These are phyloP conservation scores for Linum trigynum DNA, from an alignment of 345 rosid species.

Conservation along the genomic window DNA sequence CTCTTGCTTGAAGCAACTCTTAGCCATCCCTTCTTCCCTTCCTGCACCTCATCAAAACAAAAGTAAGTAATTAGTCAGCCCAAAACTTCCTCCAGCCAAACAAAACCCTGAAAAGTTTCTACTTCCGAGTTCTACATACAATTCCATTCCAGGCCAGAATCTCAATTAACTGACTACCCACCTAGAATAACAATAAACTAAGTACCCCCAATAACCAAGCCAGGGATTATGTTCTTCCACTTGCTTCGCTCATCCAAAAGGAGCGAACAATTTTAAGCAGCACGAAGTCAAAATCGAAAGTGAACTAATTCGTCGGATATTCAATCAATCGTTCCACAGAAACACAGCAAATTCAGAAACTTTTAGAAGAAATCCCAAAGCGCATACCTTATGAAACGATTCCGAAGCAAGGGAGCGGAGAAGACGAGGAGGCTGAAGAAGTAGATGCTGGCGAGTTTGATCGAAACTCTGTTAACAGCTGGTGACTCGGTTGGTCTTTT, in stretches of 20 bases:
- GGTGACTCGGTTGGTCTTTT: not conserved
- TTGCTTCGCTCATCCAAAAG: not conserved
- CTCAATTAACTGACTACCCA: not conserved
- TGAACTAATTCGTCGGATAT: too few relatives aligned
- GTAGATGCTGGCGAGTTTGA: not conserved
- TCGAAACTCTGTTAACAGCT: not conserved
- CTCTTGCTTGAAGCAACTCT: slow-evolving; percentile 88
- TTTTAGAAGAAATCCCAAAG: not conserved
- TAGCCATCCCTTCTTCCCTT: slow-evolving; percentile 52
- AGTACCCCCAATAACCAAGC: not conserved
- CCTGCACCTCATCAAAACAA: slow-evolving; percentile 21
- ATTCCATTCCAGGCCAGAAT: too few relatives aligned
- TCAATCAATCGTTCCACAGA: not conserved
- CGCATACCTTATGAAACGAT: not conserved
- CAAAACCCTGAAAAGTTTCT: not conserved
- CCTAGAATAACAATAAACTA: too few relatives aligned
- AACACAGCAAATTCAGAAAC: not conserved
- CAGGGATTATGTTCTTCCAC: not conserved
- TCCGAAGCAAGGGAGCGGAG: not conserved
- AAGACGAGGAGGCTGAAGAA: not conserved
- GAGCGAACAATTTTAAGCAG: not conserved
- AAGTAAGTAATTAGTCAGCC: not conserved
- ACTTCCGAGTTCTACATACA: not conserved
- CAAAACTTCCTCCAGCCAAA: not conserved
- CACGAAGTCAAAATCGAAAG: not conserved